Percentiles rank a stretch among this genome's conserved stretches.
These are phyloP conservation scores for Achlya hypogyna DNA, from an alignment of 352 stramenopile genomes.

Conservation along the genomic window DNA sequence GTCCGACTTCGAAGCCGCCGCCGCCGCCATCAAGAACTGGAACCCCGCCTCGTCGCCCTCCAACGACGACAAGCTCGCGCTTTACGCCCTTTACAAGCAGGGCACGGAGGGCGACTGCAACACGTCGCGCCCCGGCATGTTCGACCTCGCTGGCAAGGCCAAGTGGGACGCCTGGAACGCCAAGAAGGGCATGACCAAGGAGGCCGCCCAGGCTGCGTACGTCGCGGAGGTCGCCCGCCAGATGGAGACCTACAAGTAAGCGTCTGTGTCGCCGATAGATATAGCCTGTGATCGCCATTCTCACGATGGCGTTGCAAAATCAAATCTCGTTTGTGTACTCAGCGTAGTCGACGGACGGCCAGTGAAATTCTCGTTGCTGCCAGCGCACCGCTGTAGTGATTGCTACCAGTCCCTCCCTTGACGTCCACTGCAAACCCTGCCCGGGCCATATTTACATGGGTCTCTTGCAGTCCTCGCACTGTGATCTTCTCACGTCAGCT, in stretches of 20 bases:
- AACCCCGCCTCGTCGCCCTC: conserved; percentile 16
- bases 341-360: too few relatives aligned
- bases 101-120: conserved; percentile 81
- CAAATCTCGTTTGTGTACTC: too few relatives aligned
- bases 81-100: conserved; percentile 89
- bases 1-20: conserved; percentile 82
- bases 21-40: conserved; percentile 61
- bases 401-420: too few relatives aligned
- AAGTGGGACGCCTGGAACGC: conserved; percentile 85
- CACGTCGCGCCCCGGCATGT: conserved; percentile 73
- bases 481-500: background rate
- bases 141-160: conserved; percentile 77
- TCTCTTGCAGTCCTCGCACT: background rate
- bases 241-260: conserved; percentile 76
- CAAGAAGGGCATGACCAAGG: conserved; percentile 73
- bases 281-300: background rate
- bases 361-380: too few relatives aligned
- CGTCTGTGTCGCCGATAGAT: background rate
- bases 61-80: conserved; percentile 86
- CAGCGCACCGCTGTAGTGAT: too few relatives aligned
- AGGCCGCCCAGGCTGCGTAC: conserved; percentile 84
- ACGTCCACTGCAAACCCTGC: too few relatives aligned
- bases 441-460: background rate
- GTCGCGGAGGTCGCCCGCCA: conserved; percentile 77
- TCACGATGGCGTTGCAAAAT: background rate